Base-by-base conservation (phyloP, 352 stramenopile species). In the Pilasporangium apinafurcum region DNA sequence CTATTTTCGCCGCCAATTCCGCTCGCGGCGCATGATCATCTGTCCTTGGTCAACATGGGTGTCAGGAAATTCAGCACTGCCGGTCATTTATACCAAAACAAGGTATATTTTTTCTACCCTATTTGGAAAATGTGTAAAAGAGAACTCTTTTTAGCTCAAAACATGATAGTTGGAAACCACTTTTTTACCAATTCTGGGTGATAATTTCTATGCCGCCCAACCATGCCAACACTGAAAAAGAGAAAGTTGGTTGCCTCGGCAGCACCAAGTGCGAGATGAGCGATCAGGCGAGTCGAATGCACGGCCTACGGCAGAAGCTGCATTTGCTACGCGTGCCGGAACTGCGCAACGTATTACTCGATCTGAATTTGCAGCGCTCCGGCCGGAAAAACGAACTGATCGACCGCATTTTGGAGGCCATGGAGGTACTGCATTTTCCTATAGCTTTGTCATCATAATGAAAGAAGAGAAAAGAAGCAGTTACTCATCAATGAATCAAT, bases 321-420 rank as follows among this genome's bases (percentile, higher is more conserved):
- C 65, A 68, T 42, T 45, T 57, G 50, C 59, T 91, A 47, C 79
- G 75, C 27, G 68, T 92, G 44, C 75, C 73, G 18, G 77, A 92
- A 57, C 65, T 92, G 53, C 76, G 80, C 54, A 66, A 70, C 57
- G 61, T 92, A 39, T 63, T 89, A 22, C 61, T 67, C 42, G 65
- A 77, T 42, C 58, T 92, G 32, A 86, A 82, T 37, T 51, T 92
- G 40, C 48, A 67, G 50, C 76, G 73, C 33, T 83, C 71, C 4
- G 80, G 80, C 13, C 75, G 71, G 51, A 92, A 92, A 52, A 68
- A 65, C 32, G 80, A 92, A 44, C 67, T 92, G 34, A 73, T 90
- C 24, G 75, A 88, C 31, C 76, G 80, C 56, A 86, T 92, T 44
- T 68, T 68, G 8, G 26, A 43, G 2, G 64, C 82, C 28, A 36